A percentile compares a stretch with the other conserved stretches of the same genome.
These are phyloP conservation scores for Coccomyxa subellipsoidea DNA, from an alignment of 163 green algal species.

Conservation along the genomic window DNA sequence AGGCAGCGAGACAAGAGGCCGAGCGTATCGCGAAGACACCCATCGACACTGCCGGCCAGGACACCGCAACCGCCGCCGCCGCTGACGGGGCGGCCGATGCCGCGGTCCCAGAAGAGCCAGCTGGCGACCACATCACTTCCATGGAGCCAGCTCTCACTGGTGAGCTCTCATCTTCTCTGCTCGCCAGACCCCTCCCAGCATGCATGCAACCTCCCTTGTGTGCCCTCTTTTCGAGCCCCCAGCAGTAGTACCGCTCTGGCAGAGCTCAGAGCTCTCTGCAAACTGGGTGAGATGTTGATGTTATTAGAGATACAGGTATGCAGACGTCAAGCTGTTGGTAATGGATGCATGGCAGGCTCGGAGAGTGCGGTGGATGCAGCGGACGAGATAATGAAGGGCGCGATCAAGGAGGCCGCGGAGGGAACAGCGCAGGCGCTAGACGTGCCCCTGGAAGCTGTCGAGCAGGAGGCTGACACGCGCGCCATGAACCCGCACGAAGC, in stretches of 20 bases:
- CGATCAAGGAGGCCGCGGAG: background rate
- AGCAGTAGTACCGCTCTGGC: too few species aligned
- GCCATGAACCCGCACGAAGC: conserved; percentile 6
- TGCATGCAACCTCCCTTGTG: too few species aligned
- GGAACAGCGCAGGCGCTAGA: background rate
- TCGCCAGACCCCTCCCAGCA: too few species aligned
- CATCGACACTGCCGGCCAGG: background rate
- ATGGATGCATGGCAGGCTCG: background rate
- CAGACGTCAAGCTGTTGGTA: background rate
- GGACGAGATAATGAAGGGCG: background rate
- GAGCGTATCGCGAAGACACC: background rate
- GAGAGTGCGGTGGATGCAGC: background rate
- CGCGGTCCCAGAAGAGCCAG: background rate
- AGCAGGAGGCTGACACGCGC: too few species aligned
- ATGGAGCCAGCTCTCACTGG: background rate
- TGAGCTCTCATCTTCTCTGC: background rate
- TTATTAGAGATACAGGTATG: background rate
- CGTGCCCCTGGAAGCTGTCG: background rate
- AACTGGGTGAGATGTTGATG: too few species aligned
- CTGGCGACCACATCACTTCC: conserved; percentile 5
- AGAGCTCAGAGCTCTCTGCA: too few species aligned
- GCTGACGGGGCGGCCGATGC: background rate
- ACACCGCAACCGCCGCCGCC: background rate
- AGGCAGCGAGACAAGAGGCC: conserved; percentile 9
- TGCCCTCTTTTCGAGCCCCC: too few species aligned